phyloP scores from a whole-genome alignment of 345 rosid species.

The Eucalyptus erythrocorys region DNA sequence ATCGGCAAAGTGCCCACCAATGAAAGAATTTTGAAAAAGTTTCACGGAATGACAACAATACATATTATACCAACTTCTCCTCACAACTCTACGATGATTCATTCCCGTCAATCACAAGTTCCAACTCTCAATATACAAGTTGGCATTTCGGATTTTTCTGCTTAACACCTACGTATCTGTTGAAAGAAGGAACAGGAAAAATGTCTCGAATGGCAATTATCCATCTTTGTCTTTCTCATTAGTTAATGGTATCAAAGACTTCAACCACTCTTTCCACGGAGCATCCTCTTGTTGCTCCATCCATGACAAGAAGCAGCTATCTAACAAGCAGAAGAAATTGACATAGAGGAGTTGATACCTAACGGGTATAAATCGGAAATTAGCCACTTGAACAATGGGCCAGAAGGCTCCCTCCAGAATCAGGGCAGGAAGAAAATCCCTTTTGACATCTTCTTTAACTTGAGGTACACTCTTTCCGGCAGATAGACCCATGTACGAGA shows the following conservation, averaged over 20 bases:
- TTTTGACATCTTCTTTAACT: slow-evolving; percentile 79
- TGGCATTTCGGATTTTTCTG: background rate
- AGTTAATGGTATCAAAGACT: background rate
- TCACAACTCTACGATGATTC: background rate
- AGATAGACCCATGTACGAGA: slow-evolving; percentile 85
- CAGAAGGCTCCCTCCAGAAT: slow-evolving; percentile 76
- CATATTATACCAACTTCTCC: background rate
- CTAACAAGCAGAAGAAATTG: slow-evolving; percentile 81
- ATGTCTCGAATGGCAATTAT: background rate
- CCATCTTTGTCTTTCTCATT: slow-evolving; percentile 1
- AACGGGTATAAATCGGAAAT: slow-evolving; percentile 78
- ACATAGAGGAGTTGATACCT: slow-evolving; percentile 88
- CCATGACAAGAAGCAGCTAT: slow-evolving; percentile 87
- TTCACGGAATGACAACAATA: background rate
- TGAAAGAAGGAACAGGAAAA: background rate
- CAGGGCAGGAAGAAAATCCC: slow-evolving; percentile 90
- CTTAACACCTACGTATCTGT: background rate
- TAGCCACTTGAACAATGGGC: slow-evolving; percentile 82
- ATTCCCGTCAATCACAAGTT: background rate
- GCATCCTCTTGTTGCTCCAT: slow-evolving; percentile 92
- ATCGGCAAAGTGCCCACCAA: background rate
- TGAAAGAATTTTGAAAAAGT: background rate
- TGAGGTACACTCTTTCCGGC: slow-evolving; percentile 51
- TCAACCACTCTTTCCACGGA: slow-evolving; percentile 81
- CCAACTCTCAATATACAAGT: background rate